Percentiles rank a stretch among this genome's conserved stretches.
These are phyloP conservation scores for Arthromyces matolae DNA, from an alignment of 768 basidiomycete genomes.

Conservation along the genomic window DNA sequence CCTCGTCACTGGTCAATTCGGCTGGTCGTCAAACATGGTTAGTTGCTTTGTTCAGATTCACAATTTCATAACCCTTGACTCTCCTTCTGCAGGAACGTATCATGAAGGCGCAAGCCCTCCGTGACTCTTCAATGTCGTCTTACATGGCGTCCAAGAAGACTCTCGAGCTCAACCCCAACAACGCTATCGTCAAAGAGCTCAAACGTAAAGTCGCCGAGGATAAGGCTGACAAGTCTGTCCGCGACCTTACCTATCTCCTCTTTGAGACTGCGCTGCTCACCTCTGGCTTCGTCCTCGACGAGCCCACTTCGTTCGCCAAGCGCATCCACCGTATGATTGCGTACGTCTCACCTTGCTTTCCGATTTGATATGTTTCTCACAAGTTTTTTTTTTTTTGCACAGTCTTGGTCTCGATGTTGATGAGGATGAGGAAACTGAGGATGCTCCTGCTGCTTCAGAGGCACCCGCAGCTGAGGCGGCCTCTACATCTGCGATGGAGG, in stretches of 20 bases:
- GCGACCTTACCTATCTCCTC: constrained; percentile 91
- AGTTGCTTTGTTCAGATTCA: constrained; percentile 17
- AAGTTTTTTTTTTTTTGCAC: neutral
- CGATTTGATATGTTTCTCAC: constrained; percentile 8
- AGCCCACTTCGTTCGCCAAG: constrained; percentile 91
- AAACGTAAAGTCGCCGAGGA: constrained; percentile 94
- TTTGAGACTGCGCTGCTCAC: constrained; percentile 97
- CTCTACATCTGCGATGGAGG: constrained; percentile 90
- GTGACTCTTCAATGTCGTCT: constrained; percentile 95
- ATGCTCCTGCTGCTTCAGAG: constrained; percentile 42
- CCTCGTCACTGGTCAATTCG: constrained; percentile 97
- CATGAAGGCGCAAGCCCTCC: constrained; percentile 98
- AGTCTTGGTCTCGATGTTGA: constrained; percentile 86
- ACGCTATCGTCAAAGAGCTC: constrained; percentile 94
- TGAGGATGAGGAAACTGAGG: constrained; percentile 49
- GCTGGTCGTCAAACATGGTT: constrained; percentile 99
- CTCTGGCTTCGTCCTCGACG: constrained; percentile 93
- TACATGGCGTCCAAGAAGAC: constrained; percentile 99
- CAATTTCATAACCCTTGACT: neutral
- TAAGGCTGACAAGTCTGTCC: constrained; percentile 97
- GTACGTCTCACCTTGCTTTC: constrained; percentile 30
- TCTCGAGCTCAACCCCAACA: constrained; percentile 88
- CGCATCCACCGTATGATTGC: constrained; percentile 98
- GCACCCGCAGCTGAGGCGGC: constrained; percentile 55
- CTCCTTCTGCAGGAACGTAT: constrained; percentile 68